Conservation (phyloP, 768 basidiomycete genomes). For the Vararia minispora region DNA sequence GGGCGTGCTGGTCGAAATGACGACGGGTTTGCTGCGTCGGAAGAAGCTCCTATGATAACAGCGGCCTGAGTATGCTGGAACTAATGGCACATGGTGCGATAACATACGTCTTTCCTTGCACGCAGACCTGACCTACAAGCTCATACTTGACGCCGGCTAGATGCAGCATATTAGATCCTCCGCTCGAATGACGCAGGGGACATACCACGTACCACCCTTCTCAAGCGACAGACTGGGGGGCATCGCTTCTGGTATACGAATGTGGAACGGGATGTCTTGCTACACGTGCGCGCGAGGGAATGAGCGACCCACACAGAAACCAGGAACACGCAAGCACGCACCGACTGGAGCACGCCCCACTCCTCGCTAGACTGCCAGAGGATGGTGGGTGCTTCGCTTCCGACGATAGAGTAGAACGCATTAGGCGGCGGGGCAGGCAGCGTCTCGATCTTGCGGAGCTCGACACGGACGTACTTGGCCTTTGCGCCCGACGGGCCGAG, state of each 20-base stretch:
- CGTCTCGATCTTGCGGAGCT: constrained; percentile 84
- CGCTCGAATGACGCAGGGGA: not conserved
- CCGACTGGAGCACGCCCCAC: constrained; percentile 56
- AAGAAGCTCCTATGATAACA: constrained; percentile 54
- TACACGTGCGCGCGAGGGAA: constrained; percentile 19
- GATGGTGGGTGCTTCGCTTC: constrained; percentile 69
- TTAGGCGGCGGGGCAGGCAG: constrained; percentile 58
- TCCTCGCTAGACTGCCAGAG: constrained; percentile 78
- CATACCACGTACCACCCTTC: constrained; percentile 42
- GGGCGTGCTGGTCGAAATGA: constrained; percentile 52
- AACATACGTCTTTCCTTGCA: constrained; percentile 73
- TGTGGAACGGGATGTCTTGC: constrained; percentile 85
- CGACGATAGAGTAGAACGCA: constrained; percentile 72
- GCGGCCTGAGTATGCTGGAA: not conserved
- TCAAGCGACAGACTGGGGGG: constrained; percentile 80
- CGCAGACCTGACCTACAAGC: constrained; percentile 77
- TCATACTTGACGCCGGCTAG: constrained; percentile 83
- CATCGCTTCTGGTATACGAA: constrained; percentile 87
- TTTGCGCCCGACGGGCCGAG: constrained; percentile 65
- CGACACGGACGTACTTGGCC: constrained; percentile 87
- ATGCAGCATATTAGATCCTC: not conserved
- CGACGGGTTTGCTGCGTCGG: constrained; percentile 63
- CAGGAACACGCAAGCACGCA: constrained; percentile 21
- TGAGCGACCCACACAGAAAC: constrained; percentile 2
- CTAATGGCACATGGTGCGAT: not conserved